A percentile compares a stretch with the other conserved stretches of the same genome.
phyloP scores from a whole-genome alignment of 176 grass and related monocot genomes.

The Oryza glumipatula region DNA sequence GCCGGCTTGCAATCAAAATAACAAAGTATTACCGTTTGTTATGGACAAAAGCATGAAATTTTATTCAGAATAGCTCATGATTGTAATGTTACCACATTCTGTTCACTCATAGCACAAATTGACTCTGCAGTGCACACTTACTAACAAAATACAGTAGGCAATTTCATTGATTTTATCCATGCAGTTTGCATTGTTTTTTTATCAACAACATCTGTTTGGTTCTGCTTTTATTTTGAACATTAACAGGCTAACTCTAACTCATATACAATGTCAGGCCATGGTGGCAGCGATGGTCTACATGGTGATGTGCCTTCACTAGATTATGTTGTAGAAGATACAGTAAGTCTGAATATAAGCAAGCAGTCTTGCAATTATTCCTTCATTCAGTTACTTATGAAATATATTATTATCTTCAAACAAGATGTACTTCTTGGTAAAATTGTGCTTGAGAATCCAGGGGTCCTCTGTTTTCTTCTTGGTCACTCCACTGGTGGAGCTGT shows the following conservation, averaged over 20 bases:
- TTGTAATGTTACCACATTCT: neutral
- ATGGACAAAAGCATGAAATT: neutral
- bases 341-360: conserved; percentile 34
- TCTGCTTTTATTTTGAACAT: neutral
- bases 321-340: conserved; percentile 89
- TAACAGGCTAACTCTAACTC: conserved; percentile 13
- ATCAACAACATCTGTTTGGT: neutral
- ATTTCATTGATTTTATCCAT: neutral
- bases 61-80: neutral
- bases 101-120: neutral
- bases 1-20: neutral
- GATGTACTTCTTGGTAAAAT: conserved; percentile 80
- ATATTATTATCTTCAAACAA: conserved; percentile 40
- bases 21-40: neutral
- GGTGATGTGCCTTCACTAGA: conserved; percentile 95
- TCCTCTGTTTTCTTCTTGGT: conserved; percentile 93
- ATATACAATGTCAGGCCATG: conserved; percentile 71
- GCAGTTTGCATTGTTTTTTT: neutral
- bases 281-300: conserved; percentile 95
- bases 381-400: neutral
- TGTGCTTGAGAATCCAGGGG: conserved; percentile 64
- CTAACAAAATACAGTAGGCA: neutral
- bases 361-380: neutral
- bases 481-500: conserved; percentile 95
- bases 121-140: neutral